Conservation (phyloP, 306 rosid genomes). For the Carpinus viminea region DNA sequence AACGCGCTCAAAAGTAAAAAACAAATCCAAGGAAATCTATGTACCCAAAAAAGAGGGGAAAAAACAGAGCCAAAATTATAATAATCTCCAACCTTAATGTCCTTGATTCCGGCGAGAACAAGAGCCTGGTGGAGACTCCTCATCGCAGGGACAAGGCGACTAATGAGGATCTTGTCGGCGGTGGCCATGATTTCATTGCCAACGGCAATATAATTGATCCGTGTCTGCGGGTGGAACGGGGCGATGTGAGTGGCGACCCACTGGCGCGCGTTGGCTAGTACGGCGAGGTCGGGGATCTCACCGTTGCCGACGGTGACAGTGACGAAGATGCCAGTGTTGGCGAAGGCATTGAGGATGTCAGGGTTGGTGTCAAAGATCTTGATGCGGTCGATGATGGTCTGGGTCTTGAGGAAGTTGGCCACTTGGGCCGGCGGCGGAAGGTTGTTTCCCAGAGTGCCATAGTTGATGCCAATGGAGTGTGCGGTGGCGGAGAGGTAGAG, state of each 20-base stretch:
- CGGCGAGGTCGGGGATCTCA: constrained; percentile 40
- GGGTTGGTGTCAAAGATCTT: constrained; percentile 83
- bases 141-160: constrained; percentile 76
- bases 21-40: too few relatives aligned
- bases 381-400: constrained; percentile 59
- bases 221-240: constrained; percentile 62
- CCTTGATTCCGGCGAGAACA: constrained; percentile 49
- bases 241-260: constrained; percentile 56
- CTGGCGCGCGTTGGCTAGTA: constrained; percentile 40
- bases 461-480: constrained; percentile 76
- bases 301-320: constrained; percentile 80
- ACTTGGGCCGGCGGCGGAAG: constrained; percentile 66
- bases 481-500: constrained; percentile 41
- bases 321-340: constrained; percentile 62
- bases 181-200: constrained; percentile 80
- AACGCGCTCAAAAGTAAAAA: too few relatives aligned
- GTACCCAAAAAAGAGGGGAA: not conserved
- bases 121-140: constrained; percentile 64
- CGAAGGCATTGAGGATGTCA: constrained; percentile 74
- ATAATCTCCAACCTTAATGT: constrained; percentile 52
- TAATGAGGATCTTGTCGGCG: constrained; percentile 46
- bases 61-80: not conserved
- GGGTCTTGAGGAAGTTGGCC: constrained; percentile 60
- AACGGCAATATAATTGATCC: constrained; percentile 63
- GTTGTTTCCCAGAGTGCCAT: constrained; percentile 79